Percentiles rank a stretch among this genome's conserved stretches.
phyloP scores from a whole-genome alignment of 345 rosid species.

The Euclidium syriacum region DNA sequence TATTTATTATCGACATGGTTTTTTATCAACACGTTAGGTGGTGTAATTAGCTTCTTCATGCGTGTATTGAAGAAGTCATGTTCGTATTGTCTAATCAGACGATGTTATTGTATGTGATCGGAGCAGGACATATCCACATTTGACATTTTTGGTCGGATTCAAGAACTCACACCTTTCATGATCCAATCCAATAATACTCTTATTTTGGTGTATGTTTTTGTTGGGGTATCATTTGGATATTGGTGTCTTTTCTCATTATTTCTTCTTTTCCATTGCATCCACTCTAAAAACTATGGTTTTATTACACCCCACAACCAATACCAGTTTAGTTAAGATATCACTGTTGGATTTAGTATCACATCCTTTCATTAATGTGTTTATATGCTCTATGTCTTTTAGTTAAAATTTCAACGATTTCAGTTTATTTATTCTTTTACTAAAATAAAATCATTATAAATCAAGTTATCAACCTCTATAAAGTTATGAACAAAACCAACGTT shows the following conservation, averaged over 20 bases:
- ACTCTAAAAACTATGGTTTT: too few relatives aligned
- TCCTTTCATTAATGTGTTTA: too few relatives aligned
- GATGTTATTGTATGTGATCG: neutral
- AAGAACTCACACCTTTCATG: neutral
- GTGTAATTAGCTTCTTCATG: neutral
- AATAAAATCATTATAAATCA: too few relatives aligned
- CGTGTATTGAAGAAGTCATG: slow-evolving; percentile 4
- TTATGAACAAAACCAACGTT: too few relatives aligned
- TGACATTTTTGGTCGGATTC: neutral
- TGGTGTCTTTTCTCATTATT: neutral
- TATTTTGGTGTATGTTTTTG: neutral
- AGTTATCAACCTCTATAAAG: too few relatives aligned
- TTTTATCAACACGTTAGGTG: neutral
- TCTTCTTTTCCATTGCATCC: neutral
- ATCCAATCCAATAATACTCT: neutral
- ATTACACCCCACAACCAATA: neutral
- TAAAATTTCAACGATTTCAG: too few relatives aligned
- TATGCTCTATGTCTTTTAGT: too few relatives aligned
- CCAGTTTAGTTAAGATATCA: neutral
- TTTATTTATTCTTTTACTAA: too few relatives aligned
- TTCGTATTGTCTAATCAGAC: neutral
- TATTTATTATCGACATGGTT: neutral
- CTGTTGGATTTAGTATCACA: too few relatives aligned
- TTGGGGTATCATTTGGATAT: slow-evolving; percentile 2
- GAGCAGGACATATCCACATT: slow-evolving; percentile 1